Evolutionary conservation across 2,329 filamentous ascomycete species (phyloP), one percentile per base, ranked within the genome.

Genomic region (Diaporthe vaccinii): DNA sequence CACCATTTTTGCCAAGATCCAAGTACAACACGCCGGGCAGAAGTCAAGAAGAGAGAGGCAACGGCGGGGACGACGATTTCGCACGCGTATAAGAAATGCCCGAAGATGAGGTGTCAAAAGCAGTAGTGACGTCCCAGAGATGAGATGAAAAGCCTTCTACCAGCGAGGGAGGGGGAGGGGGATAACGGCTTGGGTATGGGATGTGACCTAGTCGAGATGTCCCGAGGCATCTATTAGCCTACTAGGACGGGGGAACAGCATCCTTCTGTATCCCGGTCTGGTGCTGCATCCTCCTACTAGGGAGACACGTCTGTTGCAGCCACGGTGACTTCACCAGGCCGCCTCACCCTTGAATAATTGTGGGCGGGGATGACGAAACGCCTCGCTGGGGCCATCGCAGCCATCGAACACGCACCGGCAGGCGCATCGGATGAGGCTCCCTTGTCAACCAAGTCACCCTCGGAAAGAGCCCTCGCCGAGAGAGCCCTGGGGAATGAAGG

Each of bases 1-100:
- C 4, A 85, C 83, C 88, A 90, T 90, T 15, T 74, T 74, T 25
- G 31, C 71, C 34, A 44, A 57, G 20, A 14, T 44, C 7, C 8
- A 28, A 25, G 25, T 0, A 36, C 14, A 25, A 57, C 12, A 12
- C 22, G 25, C 17, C 25, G 49, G 58, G 28, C 39, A 34, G 39
- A 46, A 73, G 44, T 34, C 34, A 65, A 28, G 28, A 46, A 25
- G 28, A 49, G 2, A 36, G 4, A 17, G 49, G 2, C 25, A 22
- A 31, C 12, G 36, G 17, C 7, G 36, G 46, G n/a, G 14, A 59
- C 28, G 31, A 55, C 31, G 12, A 57, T 22, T 20, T 68, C 57
- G 39, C 20, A 57, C 28, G 8, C 41, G 28, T 20, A 17, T 34
- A 34, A 22, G 17, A 65, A 62, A 53, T 25, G 72, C 28, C 46